Evolutionary conservation across 805 yeast genomes (phyloP).

Genomic region (Yamadazyma scolyti): DNA sequence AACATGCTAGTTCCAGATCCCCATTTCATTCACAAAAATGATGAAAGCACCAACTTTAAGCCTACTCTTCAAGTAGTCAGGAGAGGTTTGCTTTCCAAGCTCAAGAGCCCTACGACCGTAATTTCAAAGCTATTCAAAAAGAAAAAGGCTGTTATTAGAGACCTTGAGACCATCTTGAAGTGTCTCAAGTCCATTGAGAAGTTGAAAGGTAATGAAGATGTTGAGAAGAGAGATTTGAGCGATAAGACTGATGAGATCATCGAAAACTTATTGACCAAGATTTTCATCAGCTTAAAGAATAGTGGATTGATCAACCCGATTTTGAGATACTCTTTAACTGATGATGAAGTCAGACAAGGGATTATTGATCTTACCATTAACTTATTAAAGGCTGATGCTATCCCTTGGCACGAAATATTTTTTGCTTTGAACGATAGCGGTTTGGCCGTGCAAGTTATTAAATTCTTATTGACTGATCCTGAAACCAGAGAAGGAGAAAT

Average conservation of each 20-base stretch:
- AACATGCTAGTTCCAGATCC: neutral
- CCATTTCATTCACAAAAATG: neutral
- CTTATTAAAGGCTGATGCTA: conserved; percentile 23
- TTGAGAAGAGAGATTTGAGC: conserved; percentile 1
- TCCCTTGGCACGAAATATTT: conserved; percentile 30
- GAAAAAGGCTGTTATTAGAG: conserved; percentile 7
- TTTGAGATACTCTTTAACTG: conserved; percentile 23
- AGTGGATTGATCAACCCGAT: conserved; percentile 27
- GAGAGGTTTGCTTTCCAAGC: conserved; percentile 2
- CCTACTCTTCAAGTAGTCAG: neutral
- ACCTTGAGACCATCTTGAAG: conserved; percentile 9
- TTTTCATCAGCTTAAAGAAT: conserved; percentile 22
- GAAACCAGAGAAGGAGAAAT: conserved; percentile 25
- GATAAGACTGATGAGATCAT: conserved; percentile 12
- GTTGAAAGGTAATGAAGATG: conserved; percentile 4
- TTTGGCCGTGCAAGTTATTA: conserved; percentile 24
- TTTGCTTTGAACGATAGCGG: conserved; percentile 26
- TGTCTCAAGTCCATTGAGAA: conserved; percentile 10
- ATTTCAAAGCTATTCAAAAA: conserved; percentile 4
- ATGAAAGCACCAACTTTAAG: neutral
- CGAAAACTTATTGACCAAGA: conserved; percentile 17
- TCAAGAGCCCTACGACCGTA: conserved; percentile 1
- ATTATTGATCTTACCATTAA: conserved; percentile 21
- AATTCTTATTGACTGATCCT: conserved; percentile 22
- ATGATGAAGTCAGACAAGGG: conserved; percentile 22